Base-by-base conservation (phyloP, 768 basidiomycete genomes). In the Punctularia strigosozonata region DNA sequence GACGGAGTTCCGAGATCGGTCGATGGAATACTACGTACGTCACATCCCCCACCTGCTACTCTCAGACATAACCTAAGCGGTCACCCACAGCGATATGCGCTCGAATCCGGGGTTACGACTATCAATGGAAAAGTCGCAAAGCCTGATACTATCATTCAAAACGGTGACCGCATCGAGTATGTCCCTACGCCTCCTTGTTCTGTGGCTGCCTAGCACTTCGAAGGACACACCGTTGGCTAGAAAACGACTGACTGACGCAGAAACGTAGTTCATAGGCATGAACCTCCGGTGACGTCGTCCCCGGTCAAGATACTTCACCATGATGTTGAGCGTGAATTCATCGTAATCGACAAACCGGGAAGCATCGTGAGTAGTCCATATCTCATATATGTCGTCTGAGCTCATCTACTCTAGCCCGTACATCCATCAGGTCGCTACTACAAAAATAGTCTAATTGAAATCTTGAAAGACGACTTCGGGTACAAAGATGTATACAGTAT, bases 331-430 rank as follows among this genome's bases (percentile, higher is more conserved):
- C 75, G 80, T 18, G 72, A 81, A 45, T 90, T 94, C 44, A 75
- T 98, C 25, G 84, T 97, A 12, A 83, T 99, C 21, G 83, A 97
- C 52, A 99, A 99, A 66, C 94, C 94, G 3, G 94, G 94, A 24
- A 86, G 85, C 55, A 88, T 97, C 54, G 92, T 95, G 57, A 60
- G 91, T 75, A 32, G 38, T 31, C n/a, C 32, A 25, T 44, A 30
- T 25, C 42, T 21, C 31, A 12, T 31, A 23, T 21, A 38, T 26
- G 18, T 25, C 38, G 35, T 28, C 25, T 41, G 40, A 39, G 42
- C 39, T 41, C 21, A 25, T 24, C 33, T 39, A 40, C 25, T 51
- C 21, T 52, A 89, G 88, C 89, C 91, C 21, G 84, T 97, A 2
- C 94, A 99, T 56, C 77, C 88, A 1, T 80, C 88, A 0, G 95